Evolutionary conservation across 108 stramenopile genomes (phyloP).

Genomic region (Mayamaea pseudoterrestris): DNA sequence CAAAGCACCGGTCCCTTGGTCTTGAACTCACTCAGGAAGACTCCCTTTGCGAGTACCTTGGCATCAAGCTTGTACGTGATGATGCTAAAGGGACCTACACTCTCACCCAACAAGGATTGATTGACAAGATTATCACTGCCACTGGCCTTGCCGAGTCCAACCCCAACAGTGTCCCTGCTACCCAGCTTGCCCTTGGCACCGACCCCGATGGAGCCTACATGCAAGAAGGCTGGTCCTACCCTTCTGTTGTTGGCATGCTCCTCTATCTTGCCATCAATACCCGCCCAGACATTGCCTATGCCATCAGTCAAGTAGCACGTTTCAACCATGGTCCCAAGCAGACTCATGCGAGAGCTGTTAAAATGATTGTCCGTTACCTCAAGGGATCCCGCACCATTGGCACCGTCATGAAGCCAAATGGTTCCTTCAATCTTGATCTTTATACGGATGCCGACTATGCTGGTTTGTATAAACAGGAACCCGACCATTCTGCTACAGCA

Average conservation of each 20-base stretch:
- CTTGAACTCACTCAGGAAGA: slow-evolving; percentile 15
- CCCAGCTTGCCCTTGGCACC: not conserved
- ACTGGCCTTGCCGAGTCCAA: slow-evolving; percentile 19
- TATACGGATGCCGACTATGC: slow-evolving; percentile 26
- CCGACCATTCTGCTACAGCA: slow-evolving; percentile 4
- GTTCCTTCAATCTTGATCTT: slow-evolving; percentile 10
- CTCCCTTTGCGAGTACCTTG: slow-evolving; percentile 12
- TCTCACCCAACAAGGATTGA: slow-evolving; percentile 17
- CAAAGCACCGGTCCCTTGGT: slow-evolving; percentile 4
- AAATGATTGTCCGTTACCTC: slow-evolving; percentile 13
- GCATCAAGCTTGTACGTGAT: slow-evolving; percentile 7
- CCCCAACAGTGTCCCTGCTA: slow-evolving; percentile 2
- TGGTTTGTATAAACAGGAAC: slow-evolving; percentile 1
- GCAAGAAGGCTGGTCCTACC: slow-evolving; percentile 18
- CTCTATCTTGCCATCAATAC: slow-evolving; percentile 20
- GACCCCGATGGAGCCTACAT: slow-evolving; percentile 9
- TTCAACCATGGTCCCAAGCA: slow-evolving; percentile 16
- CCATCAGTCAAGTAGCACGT: slow-evolving; percentile 12
- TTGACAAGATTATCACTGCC: slow-evolving; percentile 18
- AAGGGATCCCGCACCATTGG: slow-evolving; percentile 13
- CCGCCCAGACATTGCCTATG: slow-evolving; percentile 15
- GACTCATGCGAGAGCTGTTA: slow-evolving; percentile 17
- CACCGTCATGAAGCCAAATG: slow-evolving; percentile 8
- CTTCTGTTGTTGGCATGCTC: slow-evolving; percentile 16
- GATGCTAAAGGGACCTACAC: not conserved